These are phyloP conservation scores for Borealophlyctis nickersoniae DNA, from an alignment of 192 early-diverging fungal genomes.

Conservation along the genomic window DNA sequence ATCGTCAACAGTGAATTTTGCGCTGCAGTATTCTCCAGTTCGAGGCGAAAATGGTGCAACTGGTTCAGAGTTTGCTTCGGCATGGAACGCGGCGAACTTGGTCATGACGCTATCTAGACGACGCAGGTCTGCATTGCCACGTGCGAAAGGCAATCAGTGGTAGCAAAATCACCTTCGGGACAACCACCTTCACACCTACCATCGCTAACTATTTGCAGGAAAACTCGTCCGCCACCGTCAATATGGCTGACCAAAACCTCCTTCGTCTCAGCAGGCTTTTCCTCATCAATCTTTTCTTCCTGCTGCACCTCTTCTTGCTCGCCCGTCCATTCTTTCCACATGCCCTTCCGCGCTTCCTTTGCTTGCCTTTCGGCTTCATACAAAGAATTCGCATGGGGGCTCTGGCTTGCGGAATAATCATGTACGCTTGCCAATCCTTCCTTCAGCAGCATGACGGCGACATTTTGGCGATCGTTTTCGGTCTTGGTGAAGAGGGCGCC, in stretches of 20 bases:
- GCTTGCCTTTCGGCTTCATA: slow-evolving; percentile 78
- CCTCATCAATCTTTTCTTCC: slow-evolving; percentile 37
- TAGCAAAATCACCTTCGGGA: not conserved
- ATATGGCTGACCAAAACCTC: slow-evolving; percentile 52
- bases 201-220: slow-evolving; percentile 75
- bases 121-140: slow-evolving; percentile 41
- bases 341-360: slow-evolving; percentile 60
- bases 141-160: not conserved
- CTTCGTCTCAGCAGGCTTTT: slow-evolving; percentile 27
- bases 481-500: slow-evolving; percentile 68
- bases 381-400: slow-evolving; percentile 61
- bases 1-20: slow-evolving; percentile 84
- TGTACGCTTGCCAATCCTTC: slow-evolving; percentile 82
- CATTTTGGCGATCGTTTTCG: slow-evolving; percentile 56
- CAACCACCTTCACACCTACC: slow-evolving; percentile 49
- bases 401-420: slow-evolving; percentile 82
- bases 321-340: slow-evolving; percentile 67
- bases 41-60: slow-evolving; percentile 50
- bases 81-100: slow-evolving; percentile 67
- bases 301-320: slow-evolving; percentile 46
- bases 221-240: slow-evolving; percentile 41
- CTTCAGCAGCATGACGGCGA: slow-evolving; percentile 72
- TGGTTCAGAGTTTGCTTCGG: slow-evolving; percentile 30
- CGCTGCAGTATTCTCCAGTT: slow-evolving; percentile 67
- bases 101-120: slow-evolving; percentile 80